Evolutionary conservation across 306 rosid genomes (phyloP).

Genomic region (Vigna angularis): DNA sequence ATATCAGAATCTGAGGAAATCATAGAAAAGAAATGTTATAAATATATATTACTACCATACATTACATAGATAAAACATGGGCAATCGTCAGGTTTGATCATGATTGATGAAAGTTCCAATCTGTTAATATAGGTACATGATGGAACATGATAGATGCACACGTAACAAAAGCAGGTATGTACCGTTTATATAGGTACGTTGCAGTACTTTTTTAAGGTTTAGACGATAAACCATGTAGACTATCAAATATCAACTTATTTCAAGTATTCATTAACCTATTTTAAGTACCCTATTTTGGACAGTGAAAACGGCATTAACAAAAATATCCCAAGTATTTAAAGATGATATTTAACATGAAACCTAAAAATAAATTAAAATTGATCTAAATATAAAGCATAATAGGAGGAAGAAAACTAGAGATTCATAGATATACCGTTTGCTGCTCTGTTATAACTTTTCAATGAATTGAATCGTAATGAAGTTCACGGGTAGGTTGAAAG

Average conservation of each 20-base stretch:
- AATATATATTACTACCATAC: neutral
- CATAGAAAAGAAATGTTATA: slow-evolving; percentile 29
- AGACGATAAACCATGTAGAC: slow-evolving; percentile 9
- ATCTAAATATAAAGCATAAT: slow-evolving; percentile 32
- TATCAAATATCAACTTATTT: slow-evolving; percentile 29
- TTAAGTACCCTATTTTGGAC: neutral
- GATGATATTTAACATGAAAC: slow-evolving; percentile 24
- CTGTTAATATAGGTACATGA: neutral
- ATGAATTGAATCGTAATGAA: neutral
- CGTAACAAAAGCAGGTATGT: slow-evolving; percentile 3
- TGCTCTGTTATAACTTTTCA: slow-evolving; percentile 5
- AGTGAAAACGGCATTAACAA: slow-evolving; percentile 5
- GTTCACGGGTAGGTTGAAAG: slow-evolving; percentile 8
- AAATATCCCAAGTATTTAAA: slow-evolving; percentile 13
- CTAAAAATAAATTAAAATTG: slow-evolving; percentile 13
- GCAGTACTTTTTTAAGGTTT: neutral
- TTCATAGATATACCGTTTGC: neutral
- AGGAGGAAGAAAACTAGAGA: slow-evolving; percentile 23
- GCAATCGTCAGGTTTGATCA: slow-evolving; percentile 13
- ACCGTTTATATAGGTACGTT: slow-evolving; percentile 2
- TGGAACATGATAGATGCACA: neutral
- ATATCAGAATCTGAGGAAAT: slow-evolving; percentile 74
- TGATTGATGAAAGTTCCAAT: slow-evolving; percentile 22
- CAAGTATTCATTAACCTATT: slow-evolving; percentile 2
- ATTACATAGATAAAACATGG: slow-evolving; percentile 15